Conservation (phyloP, 164 flowering plant species). For the Vitis rotundifolia region DNA sequence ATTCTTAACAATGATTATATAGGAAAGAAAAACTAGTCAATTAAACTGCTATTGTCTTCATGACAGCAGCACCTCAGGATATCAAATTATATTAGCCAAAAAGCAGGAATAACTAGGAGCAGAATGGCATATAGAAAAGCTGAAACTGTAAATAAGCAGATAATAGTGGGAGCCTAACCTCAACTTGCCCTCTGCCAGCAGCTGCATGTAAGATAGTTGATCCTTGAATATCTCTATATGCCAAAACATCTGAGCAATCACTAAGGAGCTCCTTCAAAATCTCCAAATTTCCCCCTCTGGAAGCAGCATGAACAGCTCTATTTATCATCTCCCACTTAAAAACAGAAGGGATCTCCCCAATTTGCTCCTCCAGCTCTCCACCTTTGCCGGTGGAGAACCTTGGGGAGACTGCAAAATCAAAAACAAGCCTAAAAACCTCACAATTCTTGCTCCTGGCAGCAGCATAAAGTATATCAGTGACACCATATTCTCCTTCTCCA, state of each 20-base stretch:
- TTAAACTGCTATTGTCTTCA: background rate
- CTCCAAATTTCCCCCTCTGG: conserved; percentile 59
- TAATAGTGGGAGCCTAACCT: conserved; percentile 33
- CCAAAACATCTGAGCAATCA: conserved; percentile 50
- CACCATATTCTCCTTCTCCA: conserved; percentile 76
- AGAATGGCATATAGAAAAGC: background rate
- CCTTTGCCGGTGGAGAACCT: conserved; percentile 37
- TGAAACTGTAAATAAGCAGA: background rate
- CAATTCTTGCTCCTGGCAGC: conserved; percentile 63
- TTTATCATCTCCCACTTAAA: conserved; percentile 62
- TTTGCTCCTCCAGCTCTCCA: conserved; percentile 36
- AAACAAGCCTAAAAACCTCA: conserved; percentile 49
- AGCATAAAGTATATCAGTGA: conserved; percentile 66
- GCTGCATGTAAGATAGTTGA: conserved; percentile 65
- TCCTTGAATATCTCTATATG: conserved; percentile 51
- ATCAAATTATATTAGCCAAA: background rate
- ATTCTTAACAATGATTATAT: background rate
- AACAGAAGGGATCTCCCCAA: conserved; percentile 45
- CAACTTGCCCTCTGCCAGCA: conserved; percentile 63
- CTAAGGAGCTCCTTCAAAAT: conserved; percentile 53
- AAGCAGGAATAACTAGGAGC: background rate
- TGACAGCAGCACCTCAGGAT: too few species aligned
- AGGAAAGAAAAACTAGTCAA: background rate
- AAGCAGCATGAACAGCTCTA: conserved; percentile 70
- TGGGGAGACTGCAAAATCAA: conserved; percentile 51